These are phyloP conservation scores for Chamaecrista fasciculata DNA, from an alignment of 306 rosid species.

Conservation along the genomic window DNA sequence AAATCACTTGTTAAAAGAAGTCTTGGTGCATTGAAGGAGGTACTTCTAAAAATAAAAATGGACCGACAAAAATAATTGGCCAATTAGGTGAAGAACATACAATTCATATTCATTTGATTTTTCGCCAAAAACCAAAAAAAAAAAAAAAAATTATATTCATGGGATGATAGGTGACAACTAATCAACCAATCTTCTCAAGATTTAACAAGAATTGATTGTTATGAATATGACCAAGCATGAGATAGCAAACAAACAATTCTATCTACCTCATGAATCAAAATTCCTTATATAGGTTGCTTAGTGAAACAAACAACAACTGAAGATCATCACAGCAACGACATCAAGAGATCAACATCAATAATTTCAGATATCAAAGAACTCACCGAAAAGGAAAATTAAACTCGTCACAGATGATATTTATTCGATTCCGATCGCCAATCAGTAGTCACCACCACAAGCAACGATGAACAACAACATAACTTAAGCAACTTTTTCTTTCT, in stretches of 20 bases:
- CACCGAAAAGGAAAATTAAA: slow-evolving; percentile 24
- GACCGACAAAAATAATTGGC: neutral
- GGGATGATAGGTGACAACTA: slow-evolving; percentile 13
- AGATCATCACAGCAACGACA: slow-evolving; percentile 5
- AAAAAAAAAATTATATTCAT: slow-evolving; percentile 15
- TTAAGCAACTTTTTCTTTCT: slow-evolving; percentile 37
- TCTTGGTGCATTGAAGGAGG: neutral
- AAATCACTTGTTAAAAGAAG: slow-evolving; percentile 8
- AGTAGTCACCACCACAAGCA: too few relatives aligned
- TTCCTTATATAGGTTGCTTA: neutral
- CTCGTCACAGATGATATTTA: neutral
- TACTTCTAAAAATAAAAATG: neutral
- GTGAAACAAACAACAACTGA: neutral
- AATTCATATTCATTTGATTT: slow-evolving; percentile 17
- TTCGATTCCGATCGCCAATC: slow-evolving; percentile 27
- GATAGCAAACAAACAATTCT: slow-evolving; percentile 8
- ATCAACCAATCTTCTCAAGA: neutral
- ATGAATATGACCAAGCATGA: slow-evolving; percentile 28
- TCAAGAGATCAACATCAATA: slow-evolving; percentile 24
- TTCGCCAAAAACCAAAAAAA: too few relatives aligned
- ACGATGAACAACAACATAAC: slow-evolving; percentile 41
- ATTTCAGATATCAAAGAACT: slow-evolving; percentile 34
- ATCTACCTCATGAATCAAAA: slow-evolving; percentile 25
- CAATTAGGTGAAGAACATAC: slow-evolving; percentile 16
- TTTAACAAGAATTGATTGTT: neutral